Base-by-base conservation (phyloP, 2,329 filamentous ascomycete genomes). In the Tricladium varicosporioides region DNA sequence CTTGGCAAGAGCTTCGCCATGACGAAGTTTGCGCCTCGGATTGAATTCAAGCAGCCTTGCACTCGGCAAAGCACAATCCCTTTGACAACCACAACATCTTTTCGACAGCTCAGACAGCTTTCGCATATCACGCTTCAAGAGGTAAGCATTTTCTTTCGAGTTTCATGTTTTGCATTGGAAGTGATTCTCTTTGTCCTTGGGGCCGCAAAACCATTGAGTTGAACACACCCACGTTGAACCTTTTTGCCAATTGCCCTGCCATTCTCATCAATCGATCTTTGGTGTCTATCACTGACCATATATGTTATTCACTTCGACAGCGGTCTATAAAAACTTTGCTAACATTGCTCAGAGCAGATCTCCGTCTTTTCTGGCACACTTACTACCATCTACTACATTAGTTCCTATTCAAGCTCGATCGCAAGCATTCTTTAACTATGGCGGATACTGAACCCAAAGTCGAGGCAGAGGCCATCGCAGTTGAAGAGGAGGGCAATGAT, bases 401-500 rank as follows among this genome's bases (percentile, higher is more conserved):
- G 51, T 45, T 27, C 27, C 11, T 14, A 42, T 9, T 8, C 18
- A 51, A 16, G 19, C 22, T 11, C 16, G 22, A 27, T 27, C 22
- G 22, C 3, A 53, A 19, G 27, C 45, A 53, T 48, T 19, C 13
- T 19, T 51, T 43, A 48, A 64, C 60, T 31, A 70, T 70, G 68
- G 60, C 68, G 33, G 68, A 70, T 40, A 61, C 51, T 15, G 61
- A 67, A 45, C 19, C 52, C 5, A 68, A 70, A 58, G 53, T 63
- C 22, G 62, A 66, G 44, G 65, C 69, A 14, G 61, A 67, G 51
- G 60, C 65, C 15, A 65, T 68, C 60, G 59, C 53, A 16, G 59
- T 50, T 10, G 67, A 70, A 31, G 65, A 69, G 27, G 69, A 69
- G 42, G 67, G 61, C 19, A 68, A 70, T 44, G 69, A 70, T 32